Percentiles rank a stretch among this genome's conserved stretches.
Conservation (phyloP, 495 filamentous ascomycete genomes). For the Alectoria sarmentosa region DNA sequence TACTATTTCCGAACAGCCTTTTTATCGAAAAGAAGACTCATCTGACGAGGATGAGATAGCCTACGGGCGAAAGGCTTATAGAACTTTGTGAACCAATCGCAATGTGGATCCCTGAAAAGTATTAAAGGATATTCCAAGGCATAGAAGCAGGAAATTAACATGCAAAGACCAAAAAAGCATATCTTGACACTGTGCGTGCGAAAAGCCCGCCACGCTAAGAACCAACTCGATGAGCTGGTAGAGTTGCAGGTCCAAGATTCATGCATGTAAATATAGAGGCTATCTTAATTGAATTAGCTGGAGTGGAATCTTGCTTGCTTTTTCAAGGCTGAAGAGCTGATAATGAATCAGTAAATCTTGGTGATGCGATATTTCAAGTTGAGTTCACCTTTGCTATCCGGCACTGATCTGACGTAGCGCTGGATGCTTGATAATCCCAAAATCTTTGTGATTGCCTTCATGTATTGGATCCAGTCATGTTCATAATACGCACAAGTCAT, state of each 20-base stretch:
- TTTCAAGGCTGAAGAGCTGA: no score
- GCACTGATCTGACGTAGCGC: constrained; percentile 2
- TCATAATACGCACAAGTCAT: not conserved
- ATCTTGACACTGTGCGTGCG: no score
- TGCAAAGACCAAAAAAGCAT: not conserved
- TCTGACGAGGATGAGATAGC: not conserved
- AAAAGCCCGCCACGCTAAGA: no score
- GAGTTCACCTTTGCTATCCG: constrained; percentile 4
- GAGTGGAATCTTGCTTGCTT: no score
- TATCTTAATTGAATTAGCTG: no score
- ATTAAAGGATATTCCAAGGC: no score
- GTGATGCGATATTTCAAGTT: not conserved
- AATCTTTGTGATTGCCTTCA: not conserved
- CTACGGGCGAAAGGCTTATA: no score
- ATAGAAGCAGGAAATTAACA: not conserved
- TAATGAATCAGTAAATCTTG: no score
- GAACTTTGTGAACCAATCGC: not conserved
- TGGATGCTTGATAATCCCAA: constrained; percentile 10
- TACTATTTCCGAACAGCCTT: not conserved
- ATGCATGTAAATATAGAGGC: not conserved
- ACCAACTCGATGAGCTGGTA: not conserved
- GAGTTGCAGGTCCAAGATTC: not conserved
- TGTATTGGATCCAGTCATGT: not conserved
- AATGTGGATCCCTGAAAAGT: no score
- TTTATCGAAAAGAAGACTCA: not conserved